A percentile compares a stretch with the other conserved stretches of the same genome.
phyloP scores from a whole-genome alignment of 352 stramenopile genomes.

The Phytophthora sp. region DNA sequence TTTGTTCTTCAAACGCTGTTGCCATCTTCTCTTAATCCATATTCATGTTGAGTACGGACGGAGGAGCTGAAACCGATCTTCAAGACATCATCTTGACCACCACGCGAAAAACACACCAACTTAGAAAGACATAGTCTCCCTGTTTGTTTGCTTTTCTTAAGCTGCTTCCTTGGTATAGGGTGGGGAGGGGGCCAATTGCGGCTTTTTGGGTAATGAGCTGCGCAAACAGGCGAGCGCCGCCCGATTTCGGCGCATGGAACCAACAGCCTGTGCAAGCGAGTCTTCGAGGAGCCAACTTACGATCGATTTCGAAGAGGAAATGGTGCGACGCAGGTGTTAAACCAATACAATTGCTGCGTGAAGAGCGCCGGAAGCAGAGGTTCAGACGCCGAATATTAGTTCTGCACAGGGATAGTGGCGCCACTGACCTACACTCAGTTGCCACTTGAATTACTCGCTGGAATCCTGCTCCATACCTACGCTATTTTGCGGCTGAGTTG shows the following conservation, averaged over 20 bases:
- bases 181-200: slow-evolving; percentile 69
- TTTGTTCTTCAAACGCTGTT: slow-evolving; percentile 70
- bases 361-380: no score
- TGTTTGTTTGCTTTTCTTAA: slow-evolving; percentile 75
- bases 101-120: slow-evolving; percentile 78
- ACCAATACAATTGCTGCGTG: no score
- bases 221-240: no score
- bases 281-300: no score
- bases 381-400: no score
- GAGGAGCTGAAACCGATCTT: slow-evolving; percentile 61
- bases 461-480: background rate
- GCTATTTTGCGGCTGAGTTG: slow-evolving; percentile 14
- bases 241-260: no score
- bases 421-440: no score
- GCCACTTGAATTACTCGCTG: no score
- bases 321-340: no score
- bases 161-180: slow-evolving; percentile 66
- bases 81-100: slow-evolving; percentile 83
- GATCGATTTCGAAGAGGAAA: no score
- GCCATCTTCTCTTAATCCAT: slow-evolving; percentile 53
- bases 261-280: no score
- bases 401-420: no score
- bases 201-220: slow-evolving; percentile 69
- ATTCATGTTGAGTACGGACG: slow-evolving; percentile 72
- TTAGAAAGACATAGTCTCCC: slow-evolving; percentile 92